Percentiles rank a stretch among this genome's conserved stretches.
These are phyloP conservation scores for Carpinus viminea DNA, from an alignment of 306 rosid genomes.

Conservation along the genomic window DNA sequence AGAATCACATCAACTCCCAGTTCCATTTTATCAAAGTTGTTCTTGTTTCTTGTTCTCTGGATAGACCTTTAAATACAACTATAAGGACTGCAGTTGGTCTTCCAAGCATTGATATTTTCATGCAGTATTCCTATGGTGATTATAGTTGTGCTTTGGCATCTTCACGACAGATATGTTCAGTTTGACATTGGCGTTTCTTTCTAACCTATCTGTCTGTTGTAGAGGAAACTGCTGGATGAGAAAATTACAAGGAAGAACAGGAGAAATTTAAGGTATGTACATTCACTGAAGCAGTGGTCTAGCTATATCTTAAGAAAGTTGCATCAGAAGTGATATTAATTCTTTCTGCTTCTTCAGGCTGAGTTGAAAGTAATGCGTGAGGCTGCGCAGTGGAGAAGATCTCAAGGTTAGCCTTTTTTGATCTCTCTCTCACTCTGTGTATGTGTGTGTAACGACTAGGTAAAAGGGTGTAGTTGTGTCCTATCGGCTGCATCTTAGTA, in stretches of 20 bases:
- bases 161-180: conserved; percentile 1
- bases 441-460: background rate
- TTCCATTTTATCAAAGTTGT: background rate
- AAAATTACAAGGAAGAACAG: conserved; percentile 86
- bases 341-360: conserved; percentile 45
- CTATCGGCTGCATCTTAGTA: background rate
- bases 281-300: conserved; percentile 23
- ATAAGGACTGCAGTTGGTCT: background rate
- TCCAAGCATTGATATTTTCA: background rate
- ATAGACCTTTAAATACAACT: background rate
- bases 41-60: background rate
- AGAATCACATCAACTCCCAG: background rate
- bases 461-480: too few relatives aligned
- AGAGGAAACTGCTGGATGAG: conserved; percentile 85
- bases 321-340: conserved; percentile 2
- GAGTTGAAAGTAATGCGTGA: conserved; percentile 83
- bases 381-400: conserved; percentile 89
- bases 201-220: conserved; percentile 35
- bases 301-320: background rate
- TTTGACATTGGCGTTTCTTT: conserved; percentile 11
- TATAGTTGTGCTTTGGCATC: background rate
- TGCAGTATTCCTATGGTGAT: background rate
- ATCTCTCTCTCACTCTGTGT: conserved; percentile 10
- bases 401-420: conserved; percentile 60
- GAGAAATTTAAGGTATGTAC: conserved; percentile 64